Percentiles rank a stretch among this genome's conserved stretches.
Conservation (phyloP, 2,329 filamentous ascomycete genomes). For the Xylaria digitata region DNA sequence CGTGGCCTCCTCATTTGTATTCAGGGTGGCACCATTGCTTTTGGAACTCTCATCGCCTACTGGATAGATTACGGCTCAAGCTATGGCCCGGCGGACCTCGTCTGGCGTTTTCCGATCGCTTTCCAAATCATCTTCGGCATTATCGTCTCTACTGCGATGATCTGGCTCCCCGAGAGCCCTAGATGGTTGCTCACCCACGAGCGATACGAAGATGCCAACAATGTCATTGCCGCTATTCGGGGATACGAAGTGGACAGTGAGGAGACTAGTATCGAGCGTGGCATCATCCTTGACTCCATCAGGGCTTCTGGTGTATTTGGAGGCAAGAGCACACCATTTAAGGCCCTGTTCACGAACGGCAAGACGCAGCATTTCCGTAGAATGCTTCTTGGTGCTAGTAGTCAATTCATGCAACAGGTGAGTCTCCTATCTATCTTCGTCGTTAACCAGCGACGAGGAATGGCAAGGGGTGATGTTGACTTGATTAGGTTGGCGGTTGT, state of each 20-base stretch:
- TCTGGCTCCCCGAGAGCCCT: constrained; percentile 60
- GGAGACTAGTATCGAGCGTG: constrained; percentile 68
- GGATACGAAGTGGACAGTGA: constrained; percentile 62
- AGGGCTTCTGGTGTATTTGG: constrained; percentile 60
- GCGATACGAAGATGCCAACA: constrained; percentile 56
- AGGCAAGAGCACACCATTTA: constrained; percentile 59
- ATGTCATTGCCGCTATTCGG: constrained; percentile 50
- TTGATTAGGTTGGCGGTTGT: constrained; percentile 60
- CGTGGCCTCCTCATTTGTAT: constrained; percentile 58
- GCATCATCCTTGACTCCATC: constrained; percentile 72
- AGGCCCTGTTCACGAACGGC: constrained; percentile 68
- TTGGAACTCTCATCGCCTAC: constrained; percentile 59
- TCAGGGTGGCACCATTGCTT: constrained; percentile 59
- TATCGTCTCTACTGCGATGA: constrained; percentile 56
- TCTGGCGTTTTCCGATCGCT: constrained; percentile 67
- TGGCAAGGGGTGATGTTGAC: constrained; percentile 2
- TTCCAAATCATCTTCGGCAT: constrained; percentile 60
- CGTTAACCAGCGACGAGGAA: background rate
- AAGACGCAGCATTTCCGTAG: constrained; percentile 74
- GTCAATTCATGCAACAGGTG: constrained; percentile 71
- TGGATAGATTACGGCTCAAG: constrained; percentile 63
- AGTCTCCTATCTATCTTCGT: background rate
- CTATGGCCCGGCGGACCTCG: constrained; percentile 58
- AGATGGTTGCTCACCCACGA: constrained; percentile 62
- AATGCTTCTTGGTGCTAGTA: constrained; percentile 69